These are phyloP conservation scores for Beauveria rudraprayagi DNA, from an alignment of 2,329 filamentous ascomycete genomes.

Conservation along the genomic window DNA sequence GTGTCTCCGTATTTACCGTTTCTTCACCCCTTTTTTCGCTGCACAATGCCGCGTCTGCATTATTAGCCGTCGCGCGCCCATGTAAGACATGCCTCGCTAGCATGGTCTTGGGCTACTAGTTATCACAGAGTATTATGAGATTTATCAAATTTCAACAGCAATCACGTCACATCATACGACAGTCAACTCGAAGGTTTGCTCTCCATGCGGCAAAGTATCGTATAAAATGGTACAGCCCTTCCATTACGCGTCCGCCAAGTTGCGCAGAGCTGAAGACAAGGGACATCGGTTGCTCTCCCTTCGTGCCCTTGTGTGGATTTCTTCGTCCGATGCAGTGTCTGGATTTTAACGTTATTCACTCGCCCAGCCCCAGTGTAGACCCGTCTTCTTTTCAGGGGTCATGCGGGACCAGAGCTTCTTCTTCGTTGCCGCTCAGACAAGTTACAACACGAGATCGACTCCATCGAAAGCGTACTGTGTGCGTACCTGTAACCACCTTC, in stretches of 20 bases:
- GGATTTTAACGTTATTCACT: neutral
- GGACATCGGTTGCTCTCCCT: neutral
- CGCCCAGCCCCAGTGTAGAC: neutral
- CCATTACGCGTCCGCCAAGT: neutral
- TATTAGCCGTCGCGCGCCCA: neutral
- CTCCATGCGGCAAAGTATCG: neutral
- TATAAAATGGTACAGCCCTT: neutral
- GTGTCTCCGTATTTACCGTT: neutral
- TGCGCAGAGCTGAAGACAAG: neutral
- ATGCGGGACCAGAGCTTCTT: neutral
- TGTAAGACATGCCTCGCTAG: conserved; percentile 3
- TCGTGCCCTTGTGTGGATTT: neutral
- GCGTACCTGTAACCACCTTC: neutral
- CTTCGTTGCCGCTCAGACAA: neutral
- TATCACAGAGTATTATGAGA: no score
- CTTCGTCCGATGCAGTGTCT: neutral
- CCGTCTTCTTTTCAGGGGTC: neutral
- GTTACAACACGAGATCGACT: neutral
- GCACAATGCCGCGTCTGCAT: neutral
- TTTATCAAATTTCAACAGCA: neutral
- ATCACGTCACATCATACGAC: neutral
- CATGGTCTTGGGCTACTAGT: no score
- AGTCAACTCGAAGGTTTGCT: neutral
- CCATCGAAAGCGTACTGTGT: neutral
- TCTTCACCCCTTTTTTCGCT: neutral